A percentile compares a stretch with the other conserved stretches of the same genome.
Evolutionary conservation across 176 grass and related monocot species (phyloP).

Genomic region (Carex kokanica): DNA sequence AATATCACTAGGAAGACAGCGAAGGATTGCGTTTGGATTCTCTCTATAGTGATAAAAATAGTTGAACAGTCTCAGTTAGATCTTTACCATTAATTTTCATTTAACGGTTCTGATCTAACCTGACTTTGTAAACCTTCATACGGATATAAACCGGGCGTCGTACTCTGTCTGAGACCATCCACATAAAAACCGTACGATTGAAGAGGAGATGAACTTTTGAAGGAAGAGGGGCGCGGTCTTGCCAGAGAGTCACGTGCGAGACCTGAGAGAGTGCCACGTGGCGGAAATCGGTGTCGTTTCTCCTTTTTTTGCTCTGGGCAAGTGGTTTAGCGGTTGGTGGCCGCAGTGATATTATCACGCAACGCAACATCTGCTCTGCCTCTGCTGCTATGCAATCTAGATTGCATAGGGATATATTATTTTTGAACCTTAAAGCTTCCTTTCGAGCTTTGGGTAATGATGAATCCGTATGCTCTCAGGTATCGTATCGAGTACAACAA

Average conservation of each 20-base stretch:
- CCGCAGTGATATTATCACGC: constrained; percentile 3
- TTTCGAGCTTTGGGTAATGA: background rate
- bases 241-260: constrained; percentile 3
- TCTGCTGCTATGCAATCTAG: background rate
- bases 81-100: background rate
- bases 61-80: background rate
- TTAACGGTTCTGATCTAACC: background rate
- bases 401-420: background rate
- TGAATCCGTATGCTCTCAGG: too few relatives aligned
- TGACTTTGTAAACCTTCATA: background rate
- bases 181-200: background rate
- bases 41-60: background rate
- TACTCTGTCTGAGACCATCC: background rate
- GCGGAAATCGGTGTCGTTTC: background rate
- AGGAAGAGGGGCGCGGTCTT: background rate
- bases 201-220: background rate
- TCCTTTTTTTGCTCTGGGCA: background rate
- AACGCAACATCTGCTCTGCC: background rate
- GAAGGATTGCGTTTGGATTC: background rate
- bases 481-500: too few relatives aligned
- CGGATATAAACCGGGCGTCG: background rate
- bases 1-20: background rate
- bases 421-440: background rate
- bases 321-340: constrained; percentile 9
- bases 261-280: background rate